Evolutionary conservation across 352 stramenopile species (phyloP).

Genomic region (Pilasporangium apinafurcum): DNA sequence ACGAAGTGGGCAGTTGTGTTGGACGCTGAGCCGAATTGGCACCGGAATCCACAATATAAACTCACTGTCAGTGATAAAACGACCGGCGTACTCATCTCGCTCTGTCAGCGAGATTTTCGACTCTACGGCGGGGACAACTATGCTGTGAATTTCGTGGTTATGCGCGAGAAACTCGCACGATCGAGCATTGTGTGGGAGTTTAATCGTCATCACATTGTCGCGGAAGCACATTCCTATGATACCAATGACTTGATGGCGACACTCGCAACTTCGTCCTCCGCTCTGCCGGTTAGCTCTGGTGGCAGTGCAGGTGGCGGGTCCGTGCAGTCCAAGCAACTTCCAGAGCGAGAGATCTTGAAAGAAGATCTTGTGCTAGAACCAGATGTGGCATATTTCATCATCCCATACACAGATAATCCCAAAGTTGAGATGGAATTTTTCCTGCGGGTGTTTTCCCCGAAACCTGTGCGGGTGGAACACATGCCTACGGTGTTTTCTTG

Average conservation of each 20-base stretch:
- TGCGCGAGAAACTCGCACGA: slow-evolving; percentile 58
- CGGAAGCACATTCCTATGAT: slow-evolving; percentile 62
- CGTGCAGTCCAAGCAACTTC: slow-evolving; percentile 23
- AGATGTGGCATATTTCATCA: slow-evolving; percentile 65
- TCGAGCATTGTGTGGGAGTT: slow-evolving; percentile 71
- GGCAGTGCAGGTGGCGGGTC: not conserved
- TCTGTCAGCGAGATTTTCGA: slow-evolving; percentile 81
- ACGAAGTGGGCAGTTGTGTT: slow-evolving; percentile 58
- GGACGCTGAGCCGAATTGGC: slow-evolving; percentile 85
- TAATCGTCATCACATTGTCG: slow-evolving; percentile 47
- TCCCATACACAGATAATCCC: slow-evolving; percentile 74
- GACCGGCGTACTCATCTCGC: slow-evolving; percentile 56
- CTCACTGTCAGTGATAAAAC: slow-evolving; percentile 35
- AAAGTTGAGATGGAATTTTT: slow-evolving; percentile 90
- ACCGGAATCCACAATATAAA: slow-evolving; percentile 90
- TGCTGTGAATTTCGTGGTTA: slow-evolving; percentile 82
- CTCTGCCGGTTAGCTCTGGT: slow-evolving; percentile 4
- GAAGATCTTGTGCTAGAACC: slow-evolving; percentile 72
- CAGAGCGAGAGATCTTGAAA: slow-evolving; percentile 76
- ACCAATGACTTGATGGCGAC: slow-evolving; percentile 16
- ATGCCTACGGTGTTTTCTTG: slow-evolving; percentile 59
- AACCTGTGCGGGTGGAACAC: slow-evolving; percentile 64
- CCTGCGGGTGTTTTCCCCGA: slow-evolving; percentile 78
- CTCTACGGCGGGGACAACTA: slow-evolving; percentile 82
- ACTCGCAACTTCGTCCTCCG: slow-evolving; percentile 13